A percentile compares a stretch with the other conserved stretches of the same genome.
Evolutionary conservation across 2,329 filamentous ascomycete species (phyloP).

Genomic region (Colletotrichum navitas): DNA sequence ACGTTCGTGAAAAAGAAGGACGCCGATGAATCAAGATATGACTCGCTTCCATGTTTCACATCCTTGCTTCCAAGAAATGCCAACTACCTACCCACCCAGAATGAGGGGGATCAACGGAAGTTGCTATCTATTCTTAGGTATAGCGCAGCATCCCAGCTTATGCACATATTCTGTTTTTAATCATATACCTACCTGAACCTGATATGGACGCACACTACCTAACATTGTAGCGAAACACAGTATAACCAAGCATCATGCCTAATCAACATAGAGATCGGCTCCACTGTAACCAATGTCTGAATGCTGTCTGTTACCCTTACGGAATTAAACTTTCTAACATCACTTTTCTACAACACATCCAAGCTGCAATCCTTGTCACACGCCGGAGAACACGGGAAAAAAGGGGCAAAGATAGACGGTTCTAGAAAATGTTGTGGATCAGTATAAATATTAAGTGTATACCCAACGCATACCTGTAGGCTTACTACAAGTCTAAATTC

Average conservation of each 20-base stretch:
- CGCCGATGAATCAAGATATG: background rate
- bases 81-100: background rate
- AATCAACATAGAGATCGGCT: no score
- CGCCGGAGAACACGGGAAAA: background rate
- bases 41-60: background rate
- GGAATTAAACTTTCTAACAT: background rate
- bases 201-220: background rate
- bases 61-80: background rate
- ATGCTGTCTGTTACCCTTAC: background rate
- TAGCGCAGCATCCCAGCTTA: background rate
- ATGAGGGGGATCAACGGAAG: background rate
- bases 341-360: no score
- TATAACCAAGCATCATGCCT: no score
- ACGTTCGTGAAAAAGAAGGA: background rate
- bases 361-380: background rate
- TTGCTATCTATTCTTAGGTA: background rate
- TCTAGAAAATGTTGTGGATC: background rate
- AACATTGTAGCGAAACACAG: background rate
- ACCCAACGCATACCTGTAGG: no score
- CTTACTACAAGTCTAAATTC: background rate
- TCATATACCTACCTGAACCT: no score
- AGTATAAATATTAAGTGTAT: background rate
- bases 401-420: rapidly evolving
- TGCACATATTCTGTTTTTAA: background rate
- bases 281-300: no score